These are phyloP conservation scores for Tylopilus sp. DNA, from an alignment of 768 basidiomycete genomes.

Conservation along the genomic window DNA sequence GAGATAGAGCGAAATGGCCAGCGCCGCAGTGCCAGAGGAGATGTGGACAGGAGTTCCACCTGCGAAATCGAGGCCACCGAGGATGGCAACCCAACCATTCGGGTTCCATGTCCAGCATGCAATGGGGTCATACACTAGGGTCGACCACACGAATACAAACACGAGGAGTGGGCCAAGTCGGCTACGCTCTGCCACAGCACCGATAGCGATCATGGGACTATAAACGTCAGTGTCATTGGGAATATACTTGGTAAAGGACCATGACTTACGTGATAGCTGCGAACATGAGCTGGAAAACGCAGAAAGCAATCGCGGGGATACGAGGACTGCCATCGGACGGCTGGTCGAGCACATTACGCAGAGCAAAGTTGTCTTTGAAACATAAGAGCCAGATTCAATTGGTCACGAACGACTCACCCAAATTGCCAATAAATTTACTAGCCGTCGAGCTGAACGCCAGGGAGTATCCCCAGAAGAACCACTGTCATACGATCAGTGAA, in stretches of 20 bases:
- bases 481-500: conserved; percentile 41
- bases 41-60: conserved; percentile 98
- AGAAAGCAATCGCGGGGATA: conserved; percentile 74
- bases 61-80: conserved; percentile 89
- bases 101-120: conserved; percentile 97
- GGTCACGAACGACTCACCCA: conserved; percentile 47
- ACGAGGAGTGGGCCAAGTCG: conserved; percentile 83
- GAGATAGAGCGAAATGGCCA: conserved; percentile 88
- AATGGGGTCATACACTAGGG: conserved; percentile 88
- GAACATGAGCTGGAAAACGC: conserved; percentile 88
- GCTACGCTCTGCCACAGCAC: conserved; percentile 88
- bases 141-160: conserved; percentile 89
- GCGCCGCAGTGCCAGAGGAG: conserved; percentile 85
- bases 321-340: conserved; percentile 70
- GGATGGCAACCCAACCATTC: conserved; percentile 67
- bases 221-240: conserved; percentile 13
- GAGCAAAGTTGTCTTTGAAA: conserved; percentile 69
- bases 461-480: conserved; percentile 98
- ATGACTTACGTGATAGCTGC: conserved; percentile 74
- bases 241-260: neutral
- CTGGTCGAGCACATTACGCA: conserved; percentile 71
- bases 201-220: conserved; percentile 84
- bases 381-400: neutral
- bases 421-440: conserved; percentile 76
- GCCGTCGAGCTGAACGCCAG: conserved; percentile 84